Evolutionary conservation across 2,329 filamentous ascomycete genomes (phyloP).

Genomic region (Claviceps sp.): DNA sequence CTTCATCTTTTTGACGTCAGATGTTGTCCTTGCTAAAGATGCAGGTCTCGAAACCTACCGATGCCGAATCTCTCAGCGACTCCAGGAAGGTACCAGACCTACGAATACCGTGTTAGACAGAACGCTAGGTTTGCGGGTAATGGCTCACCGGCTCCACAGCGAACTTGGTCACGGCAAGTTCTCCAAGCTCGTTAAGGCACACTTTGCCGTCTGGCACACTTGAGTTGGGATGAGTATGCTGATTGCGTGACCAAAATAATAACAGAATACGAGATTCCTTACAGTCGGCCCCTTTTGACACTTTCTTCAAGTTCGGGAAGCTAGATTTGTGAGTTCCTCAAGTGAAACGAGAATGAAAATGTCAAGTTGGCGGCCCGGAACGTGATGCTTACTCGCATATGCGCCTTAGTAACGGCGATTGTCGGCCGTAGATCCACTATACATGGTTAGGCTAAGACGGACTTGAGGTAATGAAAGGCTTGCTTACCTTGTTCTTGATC

Average conservation of each 20-base stretch:
- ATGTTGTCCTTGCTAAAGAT: not conserved
- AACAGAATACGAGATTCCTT: constrained; percentile 12
- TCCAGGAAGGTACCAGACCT: constrained; percentile 70
- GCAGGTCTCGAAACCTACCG: constrained; percentile 30
- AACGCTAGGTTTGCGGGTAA: not conserved
- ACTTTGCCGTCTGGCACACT: constrained; percentile 71
- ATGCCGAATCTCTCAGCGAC: constrained; percentile 91
- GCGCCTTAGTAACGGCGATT: constrained; percentile 81
- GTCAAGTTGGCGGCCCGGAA: not conserved
- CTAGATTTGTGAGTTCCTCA: constrained; percentile 16
- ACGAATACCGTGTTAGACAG: not conserved
- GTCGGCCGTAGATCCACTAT: constrained; percentile 74
- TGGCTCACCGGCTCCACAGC: constrained; percentile 76
- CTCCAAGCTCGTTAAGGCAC: constrained; percentile 71
- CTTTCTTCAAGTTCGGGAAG: constrained; percentile 89
- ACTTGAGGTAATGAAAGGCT: not conserved
- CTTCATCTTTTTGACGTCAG: constrained; percentile 52
- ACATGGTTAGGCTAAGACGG: constrained; percentile 5
- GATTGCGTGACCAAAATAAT: not conserved
- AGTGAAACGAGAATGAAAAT: not conserved
- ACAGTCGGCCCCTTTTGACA: constrained; percentile 65
- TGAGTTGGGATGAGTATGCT: constrained; percentile 12
- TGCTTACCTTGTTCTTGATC: constrained; percentile 53
- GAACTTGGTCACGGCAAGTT: constrained; percentile 89
- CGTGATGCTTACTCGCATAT: constrained; percentile 56